Percentiles rank a stretch among this genome's conserved stretches.
phyloP scores from a whole-genome alignment of 176 grass and related monocot species.

The Aegilops longissima region DNA sequence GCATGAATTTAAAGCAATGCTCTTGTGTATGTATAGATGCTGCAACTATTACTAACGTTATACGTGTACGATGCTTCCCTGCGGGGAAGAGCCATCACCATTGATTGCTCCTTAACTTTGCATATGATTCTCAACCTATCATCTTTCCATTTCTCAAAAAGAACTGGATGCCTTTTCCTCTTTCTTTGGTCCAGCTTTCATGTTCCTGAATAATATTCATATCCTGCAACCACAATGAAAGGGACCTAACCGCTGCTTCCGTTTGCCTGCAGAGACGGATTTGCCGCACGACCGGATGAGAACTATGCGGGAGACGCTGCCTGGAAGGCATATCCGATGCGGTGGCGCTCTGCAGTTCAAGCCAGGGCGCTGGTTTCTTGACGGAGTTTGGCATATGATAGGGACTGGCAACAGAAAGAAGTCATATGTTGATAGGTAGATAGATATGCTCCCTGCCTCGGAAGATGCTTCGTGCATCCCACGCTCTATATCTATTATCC shows the following conservation, averaged over 20 bases:
- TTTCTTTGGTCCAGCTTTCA: background rate
- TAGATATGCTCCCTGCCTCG: background rate
- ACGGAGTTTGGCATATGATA: constrained; percentile 27
- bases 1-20: background rate
- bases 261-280: background rate
- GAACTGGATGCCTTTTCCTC: constrained; percentile 6
- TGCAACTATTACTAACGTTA: background rate
- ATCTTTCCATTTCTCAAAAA: constrained; percentile 6
- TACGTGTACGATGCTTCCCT: background rate
- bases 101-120: background rate
- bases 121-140: background rate
- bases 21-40: background rate
- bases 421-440: background rate
- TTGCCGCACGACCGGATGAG: background rate
- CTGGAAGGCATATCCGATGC: background rate
- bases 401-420: constrained; percentile 7
- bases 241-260: background rate
- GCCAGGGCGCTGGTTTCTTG: background rate
- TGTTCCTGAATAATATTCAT: background rate
- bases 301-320: background rate
- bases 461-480: constrained; percentile 29
- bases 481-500: background rate
- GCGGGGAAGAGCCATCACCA: background rate
- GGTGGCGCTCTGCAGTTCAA: background rate
- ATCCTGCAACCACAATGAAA: background rate